Conservation (phyloP, 768 basidiomycete species). For the Pisolithus sp. region DNA sequence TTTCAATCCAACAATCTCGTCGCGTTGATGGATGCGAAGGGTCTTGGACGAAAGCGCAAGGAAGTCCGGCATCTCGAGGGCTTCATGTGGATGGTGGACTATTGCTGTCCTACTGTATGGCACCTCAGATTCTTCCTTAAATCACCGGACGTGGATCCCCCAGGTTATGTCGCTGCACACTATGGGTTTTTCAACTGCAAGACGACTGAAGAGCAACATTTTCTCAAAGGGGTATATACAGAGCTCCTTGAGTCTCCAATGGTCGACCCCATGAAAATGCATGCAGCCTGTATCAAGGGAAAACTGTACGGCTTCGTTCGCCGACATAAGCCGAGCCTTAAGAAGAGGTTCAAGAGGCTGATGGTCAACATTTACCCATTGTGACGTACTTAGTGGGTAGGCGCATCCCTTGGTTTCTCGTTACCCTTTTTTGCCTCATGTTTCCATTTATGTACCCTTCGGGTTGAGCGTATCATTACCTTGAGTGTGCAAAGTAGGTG, state of each 20-base stretch:
- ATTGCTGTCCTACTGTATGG: constrained; percentile 27
- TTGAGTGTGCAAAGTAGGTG: too few species aligned
- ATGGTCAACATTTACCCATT: constrained; percentile 26
- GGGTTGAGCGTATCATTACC: too few species aligned
- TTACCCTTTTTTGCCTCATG: too few species aligned
- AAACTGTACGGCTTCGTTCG: constrained; percentile 22
- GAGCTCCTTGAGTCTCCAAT: constrained; percentile 18
- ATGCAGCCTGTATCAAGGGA: constrained; percentile 29
- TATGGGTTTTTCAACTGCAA: constrained; percentile 34
- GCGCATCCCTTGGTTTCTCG: too few species aligned
- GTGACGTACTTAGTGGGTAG: background rate
- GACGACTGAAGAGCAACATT: constrained; percentile 15
- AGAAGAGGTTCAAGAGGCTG: constrained; percentile 21
- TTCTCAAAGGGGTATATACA: constrained; percentile 27
- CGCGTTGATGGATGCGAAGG: constrained; percentile 22
- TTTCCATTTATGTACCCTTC: too few species aligned
- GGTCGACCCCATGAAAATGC: constrained; percentile 27
- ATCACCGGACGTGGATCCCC: constrained; percentile 1
- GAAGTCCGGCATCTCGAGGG: constrained; percentile 17
- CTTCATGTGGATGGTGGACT: constrained; percentile 11
- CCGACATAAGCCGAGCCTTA: constrained; percentile 7
- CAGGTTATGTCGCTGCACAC: constrained; percentile 17
- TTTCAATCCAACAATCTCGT: constrained; percentile 19
- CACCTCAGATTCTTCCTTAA: constrained; percentile 28
- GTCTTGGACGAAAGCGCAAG: constrained; percentile 2